A percentile compares a stretch with the other conserved stretches of the same genome.
Evolutionary conservation across 129 eudicot genomes (phyloP).

Genomic region (Logfia minima): DNA sequence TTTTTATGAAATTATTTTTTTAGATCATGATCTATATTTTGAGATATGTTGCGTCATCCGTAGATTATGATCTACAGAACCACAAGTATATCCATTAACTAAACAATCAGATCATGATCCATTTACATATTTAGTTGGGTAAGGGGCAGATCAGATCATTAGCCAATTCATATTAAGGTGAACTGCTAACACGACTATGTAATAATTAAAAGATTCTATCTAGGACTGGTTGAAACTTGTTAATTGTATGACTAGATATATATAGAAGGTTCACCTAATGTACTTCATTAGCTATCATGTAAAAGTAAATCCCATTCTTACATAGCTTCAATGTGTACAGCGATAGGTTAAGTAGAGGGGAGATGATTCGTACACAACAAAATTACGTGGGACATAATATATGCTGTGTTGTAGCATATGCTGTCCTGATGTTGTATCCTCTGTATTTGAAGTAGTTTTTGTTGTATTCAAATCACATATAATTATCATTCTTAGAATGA

Average conservation of each 20-base stretch:
- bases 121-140: background rate
- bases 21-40: background rate
- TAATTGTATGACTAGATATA: background rate
- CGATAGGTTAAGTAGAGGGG: background rate
- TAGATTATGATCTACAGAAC: background rate
- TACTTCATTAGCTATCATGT: background rate
- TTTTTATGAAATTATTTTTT: background rate
- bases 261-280: background rate
- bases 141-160: background rate
- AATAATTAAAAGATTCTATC: background rate
- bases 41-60: background rate
- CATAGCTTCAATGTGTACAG: background rate
- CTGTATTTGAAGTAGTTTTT: too few relatives aligned
- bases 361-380: background rate
- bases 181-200: background rate
- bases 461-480: too few relatives aligned
- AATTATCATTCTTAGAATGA: background rate
- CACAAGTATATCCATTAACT: background rate
- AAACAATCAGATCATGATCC: background rate
- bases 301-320: background rate
- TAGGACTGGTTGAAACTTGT: background rate
- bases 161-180: background rate
- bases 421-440: background rate
- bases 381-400: background rate
- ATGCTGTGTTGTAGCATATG: background rate